These are phyloP conservation scores for Aspergillus sp. DNA, from an alignment of 2,329 filamentous ascomycete genomes.

Conservation along the genomic window DNA sequence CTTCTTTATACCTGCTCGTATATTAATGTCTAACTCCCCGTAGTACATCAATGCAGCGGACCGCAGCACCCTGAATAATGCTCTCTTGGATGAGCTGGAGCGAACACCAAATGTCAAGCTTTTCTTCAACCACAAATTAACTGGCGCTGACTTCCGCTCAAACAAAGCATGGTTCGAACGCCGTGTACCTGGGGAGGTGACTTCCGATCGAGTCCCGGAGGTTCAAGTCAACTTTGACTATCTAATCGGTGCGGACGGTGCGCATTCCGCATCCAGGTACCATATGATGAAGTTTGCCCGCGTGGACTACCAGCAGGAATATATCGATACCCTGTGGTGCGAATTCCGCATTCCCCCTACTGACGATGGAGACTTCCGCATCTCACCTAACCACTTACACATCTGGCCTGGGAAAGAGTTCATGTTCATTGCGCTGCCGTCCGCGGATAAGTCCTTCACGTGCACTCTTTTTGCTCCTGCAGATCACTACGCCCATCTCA, in stretches of 20 bases:
- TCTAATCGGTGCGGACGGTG: constrained; percentile 91
- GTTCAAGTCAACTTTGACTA: constrained; percentile 86
- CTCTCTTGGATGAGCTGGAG: constrained; percentile 79
- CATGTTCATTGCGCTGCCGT: constrained; percentile 98
- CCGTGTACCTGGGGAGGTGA: constrained; percentile 31
- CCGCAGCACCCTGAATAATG: constrained; percentile 76
- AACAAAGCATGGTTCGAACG: constrained; percentile 86
- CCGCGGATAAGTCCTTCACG: constrained; percentile 86
- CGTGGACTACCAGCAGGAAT: constrained; percentile 89
- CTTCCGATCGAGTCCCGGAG: constrained; percentile 57
- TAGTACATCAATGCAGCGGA: constrained; percentile 85
- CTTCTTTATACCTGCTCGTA: neutral
- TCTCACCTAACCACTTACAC: constrained; percentile 90
- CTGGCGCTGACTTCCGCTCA: constrained; percentile 76
- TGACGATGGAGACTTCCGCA: constrained; percentile 60
- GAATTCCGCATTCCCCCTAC: constrained; percentile 77
- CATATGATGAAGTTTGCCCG: constrained; percentile 94
- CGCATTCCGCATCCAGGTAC: constrained; percentile 85
- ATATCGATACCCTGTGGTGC: constrained; percentile 96
- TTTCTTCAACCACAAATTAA: constrained; percentile 91
- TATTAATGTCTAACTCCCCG: constrained; percentile 2
- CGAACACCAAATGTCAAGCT: constrained; percentile 83
- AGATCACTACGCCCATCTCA: constrained; percentile 64
- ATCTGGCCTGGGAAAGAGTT: constrained; percentile 94
- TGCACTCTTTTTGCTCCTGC: constrained; percentile 89